phyloP scores from a whole-genome alignment of 192 early-diverging fungal genomes.

The Linnemannia schmuckeri region DNA sequence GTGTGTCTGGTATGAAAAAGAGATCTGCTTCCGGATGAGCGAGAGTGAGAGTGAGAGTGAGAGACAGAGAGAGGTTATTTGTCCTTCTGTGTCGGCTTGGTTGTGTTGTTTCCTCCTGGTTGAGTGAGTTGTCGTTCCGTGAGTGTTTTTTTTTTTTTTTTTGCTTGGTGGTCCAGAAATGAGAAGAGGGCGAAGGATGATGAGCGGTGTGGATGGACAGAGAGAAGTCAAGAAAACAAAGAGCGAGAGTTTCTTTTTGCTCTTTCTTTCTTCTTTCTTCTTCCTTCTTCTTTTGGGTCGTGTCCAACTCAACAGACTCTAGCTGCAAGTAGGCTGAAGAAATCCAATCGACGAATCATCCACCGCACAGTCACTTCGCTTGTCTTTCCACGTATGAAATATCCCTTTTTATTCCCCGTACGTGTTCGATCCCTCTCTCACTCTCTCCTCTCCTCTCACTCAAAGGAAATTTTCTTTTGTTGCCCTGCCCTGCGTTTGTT shows the following conservation, averaged over 20 bases:
- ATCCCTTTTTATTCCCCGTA: no score
- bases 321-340: no score
- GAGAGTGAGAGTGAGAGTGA: neutral
- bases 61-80: neutral
- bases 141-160: neutral
- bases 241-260: neutral
- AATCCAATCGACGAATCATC: no score
- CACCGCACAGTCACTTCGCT: no score
- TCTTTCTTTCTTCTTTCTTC: neutral
- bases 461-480: no score
- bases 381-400: no score
- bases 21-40: neutral
- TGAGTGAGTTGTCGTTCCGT: neutral
- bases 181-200: neutral
- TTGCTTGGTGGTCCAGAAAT: neutral
- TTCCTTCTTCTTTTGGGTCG: neutral
- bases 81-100: neutral
- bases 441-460: no score
- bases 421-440: neutral
- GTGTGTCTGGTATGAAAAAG: neutral
- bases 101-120: neutral
- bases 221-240: neutral
- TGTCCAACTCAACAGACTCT: no score
- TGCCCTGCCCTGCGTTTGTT: no score
- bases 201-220: conserved; percentile 10